phyloP scores from a whole-genome alignment of 1,284 basidiomycete species.

The Fomitopsis schrenkii region DNA sequence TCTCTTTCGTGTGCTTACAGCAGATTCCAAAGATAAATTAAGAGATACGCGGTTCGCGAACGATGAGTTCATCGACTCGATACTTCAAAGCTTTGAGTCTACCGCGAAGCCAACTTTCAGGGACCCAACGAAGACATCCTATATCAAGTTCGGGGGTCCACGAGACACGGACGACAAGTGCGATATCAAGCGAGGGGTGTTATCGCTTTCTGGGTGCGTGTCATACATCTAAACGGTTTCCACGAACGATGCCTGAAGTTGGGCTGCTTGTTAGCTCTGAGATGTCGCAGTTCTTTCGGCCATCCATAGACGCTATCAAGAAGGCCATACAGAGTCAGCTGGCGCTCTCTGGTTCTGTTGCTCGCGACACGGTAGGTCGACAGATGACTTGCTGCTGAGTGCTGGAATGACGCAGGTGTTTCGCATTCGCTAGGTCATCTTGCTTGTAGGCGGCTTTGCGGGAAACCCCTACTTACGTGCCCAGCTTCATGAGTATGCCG shows the following conservation, averaged over 20 bases:
- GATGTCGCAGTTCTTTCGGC: neutral
- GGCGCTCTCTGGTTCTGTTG: neutral
- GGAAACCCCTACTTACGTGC: neutral
- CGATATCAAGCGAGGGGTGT: neutral
- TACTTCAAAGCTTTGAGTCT: neutral
- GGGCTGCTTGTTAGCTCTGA: neutral
- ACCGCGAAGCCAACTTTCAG: constrained; percentile 1
- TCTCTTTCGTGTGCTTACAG: neutral
- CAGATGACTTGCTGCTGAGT: neutral
- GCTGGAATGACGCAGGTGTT: neutral
- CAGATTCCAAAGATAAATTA: neutral
- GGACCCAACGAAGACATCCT: neutral
- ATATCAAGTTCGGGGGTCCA: neutral
- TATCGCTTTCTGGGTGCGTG: neutral
- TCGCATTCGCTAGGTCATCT: neutral
- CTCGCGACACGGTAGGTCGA: neutral
- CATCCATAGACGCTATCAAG: neutral
- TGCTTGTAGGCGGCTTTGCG: constrained; percentile 1
- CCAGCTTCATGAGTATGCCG: neutral
- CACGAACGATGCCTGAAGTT: neutral
- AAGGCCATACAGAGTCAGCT: neutral
- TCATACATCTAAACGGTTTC: neutral
- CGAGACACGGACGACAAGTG: neutral
- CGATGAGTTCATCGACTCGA: neutral
- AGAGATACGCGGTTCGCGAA: neutral